Base-by-base conservation (phyloP, 257 asterid genomes). In the Rauvolfia tetraphylla region DNA sequence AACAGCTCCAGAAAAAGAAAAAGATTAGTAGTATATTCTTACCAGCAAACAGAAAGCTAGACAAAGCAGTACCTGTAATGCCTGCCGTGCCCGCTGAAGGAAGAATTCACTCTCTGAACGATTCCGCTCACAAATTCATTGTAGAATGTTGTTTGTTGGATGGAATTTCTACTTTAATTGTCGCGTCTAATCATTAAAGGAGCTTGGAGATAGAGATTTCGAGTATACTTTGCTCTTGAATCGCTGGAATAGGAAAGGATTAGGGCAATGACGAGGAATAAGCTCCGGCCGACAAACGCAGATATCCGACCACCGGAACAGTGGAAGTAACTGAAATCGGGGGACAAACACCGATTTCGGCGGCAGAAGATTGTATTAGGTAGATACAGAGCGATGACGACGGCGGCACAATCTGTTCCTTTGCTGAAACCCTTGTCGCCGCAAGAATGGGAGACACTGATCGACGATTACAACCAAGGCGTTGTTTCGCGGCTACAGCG, bases 381-480 rank as follows among this genome's bases (percentile, higher is more conserved):
- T 22, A 23, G 31, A n/a, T 66, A 66, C 49, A 36, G 17, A 36
- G 71, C 48, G 5, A 70, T 77, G 80, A 31, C 79, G 29, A 57
- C 79, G 20, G 38, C 76, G 25, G 39, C 78, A 8, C 54, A 27
- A 33, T 15, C 53, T 2, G 29, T 4, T 11, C 41, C 85, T n/a
- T 79, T 86, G 38, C 86, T 78, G 77, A 93, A 88, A 84, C 80
- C 93, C 78, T 85, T 93, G 1, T 76, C 92, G 34, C 86, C 87
- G 25, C 76, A 86, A 74, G 98, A 92, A 73, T 95, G 96, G 98
- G 98, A 95, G 63, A 53, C 87, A 31, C 86, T 95, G 15, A 86
- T 95, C 84, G 97, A 95, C 82, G 96, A 91, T 51, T 90, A 86
- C 91, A 87, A 89, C 84, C 82, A 88, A 78, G 91, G 88, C 74